These are phyloP conservation scores for Mycena sanguinolenta DNA, from an alignment of 768 basidiomycete species.

Conservation along the genomic window DNA sequence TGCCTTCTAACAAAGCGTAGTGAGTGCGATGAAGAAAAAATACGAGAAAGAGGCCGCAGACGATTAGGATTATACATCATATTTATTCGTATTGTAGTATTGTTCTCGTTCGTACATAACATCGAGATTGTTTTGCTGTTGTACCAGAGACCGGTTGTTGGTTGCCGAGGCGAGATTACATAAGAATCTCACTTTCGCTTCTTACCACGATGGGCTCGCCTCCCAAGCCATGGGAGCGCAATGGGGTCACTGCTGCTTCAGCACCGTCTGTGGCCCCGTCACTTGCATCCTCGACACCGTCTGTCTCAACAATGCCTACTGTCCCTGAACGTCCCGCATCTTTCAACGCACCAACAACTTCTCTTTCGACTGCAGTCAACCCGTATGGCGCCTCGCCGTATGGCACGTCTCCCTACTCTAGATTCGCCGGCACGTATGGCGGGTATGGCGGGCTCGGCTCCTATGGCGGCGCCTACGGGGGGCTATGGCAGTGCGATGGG, in stretches of 20 bases:
- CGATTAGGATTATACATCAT: neutral
- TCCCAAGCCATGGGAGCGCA: constrained; percentile 91
- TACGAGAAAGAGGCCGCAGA: constrained; percentile 81
- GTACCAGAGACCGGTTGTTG: neutral
- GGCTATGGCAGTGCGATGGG: constrained; percentile 43
- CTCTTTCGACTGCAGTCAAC: constrained; percentile 54
- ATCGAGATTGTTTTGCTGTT: neutral
- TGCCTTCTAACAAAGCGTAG: constrained; percentile 50
- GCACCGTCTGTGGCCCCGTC: constrained; percentile 45
- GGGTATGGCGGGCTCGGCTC: constrained; percentile 36
- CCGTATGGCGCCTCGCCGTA: constrained; percentile 54
- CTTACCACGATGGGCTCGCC: constrained; percentile 77
- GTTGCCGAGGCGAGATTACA: constrained; percentile 10
- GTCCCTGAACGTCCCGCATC: constrained; percentile 76
- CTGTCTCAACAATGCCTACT: constrained; percentile 52
- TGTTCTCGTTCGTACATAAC: neutral
- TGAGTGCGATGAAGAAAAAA: constrained; percentile 89
- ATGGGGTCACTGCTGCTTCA: constrained; percentile 55
- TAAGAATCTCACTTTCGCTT: constrained; percentile 18
- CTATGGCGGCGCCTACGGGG: constrained; percentile 50
- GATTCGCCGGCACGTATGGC: constrained; percentile 58
- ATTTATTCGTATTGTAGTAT: constrained; percentile 15
- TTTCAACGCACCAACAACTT: constrained; percentile 47
- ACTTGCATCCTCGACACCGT: constrained; percentile 44
- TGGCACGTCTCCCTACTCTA: constrained; percentile 59